Conservation (phyloP, 1,284 basidiomycete genomes). For the Cerioporus squamosus region DNA sequence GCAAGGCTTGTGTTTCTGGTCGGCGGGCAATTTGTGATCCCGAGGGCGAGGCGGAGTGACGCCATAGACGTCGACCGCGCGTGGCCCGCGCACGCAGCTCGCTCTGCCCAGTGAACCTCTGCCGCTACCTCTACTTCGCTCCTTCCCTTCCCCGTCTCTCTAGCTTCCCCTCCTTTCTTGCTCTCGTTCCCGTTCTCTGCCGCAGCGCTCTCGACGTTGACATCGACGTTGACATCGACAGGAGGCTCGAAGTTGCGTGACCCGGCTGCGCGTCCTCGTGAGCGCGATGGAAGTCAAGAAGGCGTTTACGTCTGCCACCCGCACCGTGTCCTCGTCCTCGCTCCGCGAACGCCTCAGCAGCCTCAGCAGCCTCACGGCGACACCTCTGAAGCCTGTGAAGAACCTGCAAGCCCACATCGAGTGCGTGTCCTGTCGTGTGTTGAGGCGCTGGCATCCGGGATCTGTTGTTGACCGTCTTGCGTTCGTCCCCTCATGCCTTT, state of each 20-base stretch:
- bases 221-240: background rate
- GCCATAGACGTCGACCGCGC: slow-evolving; percentile 12
- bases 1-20: slow-evolving; percentile 3
- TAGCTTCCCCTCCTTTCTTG: background rate
- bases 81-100: background rate
- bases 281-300: slow-evolving; percentile 35
- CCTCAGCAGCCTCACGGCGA: slow-evolving; percentile 52
- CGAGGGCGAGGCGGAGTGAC: slow-evolving; percentile 14
- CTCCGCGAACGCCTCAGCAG: slow-evolving; percentile 64
- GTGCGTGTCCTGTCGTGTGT: slow-evolving; percentile 52
- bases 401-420: slow-evolving; percentile 68
- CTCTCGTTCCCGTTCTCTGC: background rate
- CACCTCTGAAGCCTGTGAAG: slow-evolving; percentile 61
- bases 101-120: background rate
- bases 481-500: background rate
- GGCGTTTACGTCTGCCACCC: slow-evolving; percentile 35
- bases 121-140: background rate
- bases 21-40: background rate
- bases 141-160: background rate
- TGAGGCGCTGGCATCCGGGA: background rate
- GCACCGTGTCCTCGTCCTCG: slow-evolving; percentile 38
- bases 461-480: slow-evolving; percentile 3
- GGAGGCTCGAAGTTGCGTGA: background rate
- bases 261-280: background rate
- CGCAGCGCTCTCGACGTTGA: background rate